Base-by-base conservation (phyloP, 163 green algal genomes). In the Volvox carteri region DNA sequence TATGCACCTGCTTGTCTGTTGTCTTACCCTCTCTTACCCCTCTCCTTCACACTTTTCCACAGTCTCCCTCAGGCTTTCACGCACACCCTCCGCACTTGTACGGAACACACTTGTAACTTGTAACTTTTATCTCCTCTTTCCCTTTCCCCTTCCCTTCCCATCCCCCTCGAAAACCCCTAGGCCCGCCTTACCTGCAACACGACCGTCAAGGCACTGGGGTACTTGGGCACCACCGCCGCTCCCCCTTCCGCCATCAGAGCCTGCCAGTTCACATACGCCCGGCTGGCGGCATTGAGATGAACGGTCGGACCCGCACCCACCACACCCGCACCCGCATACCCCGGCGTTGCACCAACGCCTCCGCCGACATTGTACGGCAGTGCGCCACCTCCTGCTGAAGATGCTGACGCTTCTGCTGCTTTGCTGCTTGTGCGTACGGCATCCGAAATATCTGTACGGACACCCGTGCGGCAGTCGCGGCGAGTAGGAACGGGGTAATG, bases 191-290 rank as follows among this genome's bases (percentile, higher is more conserved):
- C 84, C 84, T 89, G 84, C 54, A 89, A 73, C 30, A 84, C 72
- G 25, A 89, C 84, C 0, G 84, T 89, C 3, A 91, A 37, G 9
- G 87, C 87, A 0, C 65, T 83, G 37, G 80, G 80, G 78, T 91
- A 91, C 72, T 91, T 91, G 54, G 42, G 48, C 25, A 91, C 72
- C 23, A 91, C 73, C 19, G 35, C 18, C 28, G 78, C 79, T 16
- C 83, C 78, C 14, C 78, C 65, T 56, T 62, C 54, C 25, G 78
- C 70, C 87, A 88, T 88, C 11, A 91, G 78, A 23, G 87, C 79
- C 87, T 84, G 56, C 84, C 84, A 89, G 52, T 77, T 89, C 18
- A 77, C 41, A 41, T 78, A 89, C 16, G 84, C 84, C 0, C 84
- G 72, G 21, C 62, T 84, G 84, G 84, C 84, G 41, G 84, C 72